Evolutionary conservation across 306 rosid species (phyloP), one percentile per base, ranked within the genome.

Genomic region (Fagus sylvatica): DNA sequence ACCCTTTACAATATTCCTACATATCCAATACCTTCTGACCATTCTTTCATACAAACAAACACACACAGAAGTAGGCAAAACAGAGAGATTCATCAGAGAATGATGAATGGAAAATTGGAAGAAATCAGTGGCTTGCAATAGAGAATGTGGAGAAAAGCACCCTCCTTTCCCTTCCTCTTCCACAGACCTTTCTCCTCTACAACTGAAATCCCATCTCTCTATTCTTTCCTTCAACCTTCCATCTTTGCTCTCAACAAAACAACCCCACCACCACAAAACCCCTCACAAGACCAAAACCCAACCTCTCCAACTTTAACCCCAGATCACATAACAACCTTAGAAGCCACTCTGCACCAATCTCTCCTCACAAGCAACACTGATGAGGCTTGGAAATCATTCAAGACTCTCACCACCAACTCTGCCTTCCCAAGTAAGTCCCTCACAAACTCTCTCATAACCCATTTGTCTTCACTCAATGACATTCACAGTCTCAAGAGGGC

Each of bases 311-410:
- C 87, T 59, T 85, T 95, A 13, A 70, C 85, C 59, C 69, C 74
- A 16, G 84, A 86, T 16, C 85, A 83, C 37, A 22, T 86, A 41
- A 15, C 89, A 62, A 32, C 80, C 49, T 76, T 93, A 2, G 85
- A 95, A 80, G 80, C 87, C 33, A 77, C 84, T n/a, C 97, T 95
- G 39, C 91, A 87, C 41, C 89, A 93, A 16, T 91, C 97, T 69
- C 82, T 95, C 1, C 34, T 90, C 51, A 74, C 88, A 60, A 59
- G 73, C 56, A 66, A 87, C 82, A 93, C 91, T 0, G 96, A 91
- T 59, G 93, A 91, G 77, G 96, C 97, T 1, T 95, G 99, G 98
- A 93, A 86, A 76, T 88, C 94, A 70, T 95, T 95, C 89, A 95
- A 91, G 83, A 34, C 86, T 55, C 91, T 95, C 83, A 93, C 98